Evolutionary conservation across 176 grass and related monocot genomes (phyloP).

Genomic region (Bromus sterilis): DNA sequence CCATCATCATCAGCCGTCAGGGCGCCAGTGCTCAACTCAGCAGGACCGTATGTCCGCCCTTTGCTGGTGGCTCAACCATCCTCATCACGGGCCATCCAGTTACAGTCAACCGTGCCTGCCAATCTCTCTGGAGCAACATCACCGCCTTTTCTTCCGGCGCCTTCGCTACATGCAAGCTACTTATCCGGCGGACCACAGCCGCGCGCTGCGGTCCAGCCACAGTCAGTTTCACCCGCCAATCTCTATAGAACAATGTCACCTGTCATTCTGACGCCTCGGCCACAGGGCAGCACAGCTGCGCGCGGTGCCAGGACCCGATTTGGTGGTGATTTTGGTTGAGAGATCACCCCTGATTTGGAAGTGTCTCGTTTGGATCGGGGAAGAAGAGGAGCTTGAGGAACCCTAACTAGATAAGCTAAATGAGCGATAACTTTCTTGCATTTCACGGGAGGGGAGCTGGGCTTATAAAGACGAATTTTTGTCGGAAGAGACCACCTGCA

Average conservation of each 20-base stretch:
- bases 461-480: too few relatives aligned
- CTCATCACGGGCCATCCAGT: background rate
- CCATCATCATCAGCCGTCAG: background rate
- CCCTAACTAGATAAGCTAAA: too few relatives aligned
- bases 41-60: background rate
- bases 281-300: background rate
- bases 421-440: too few relatives aligned
- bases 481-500: too few relatives aligned
- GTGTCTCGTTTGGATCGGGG: too few relatives aligned
- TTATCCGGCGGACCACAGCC: background rate
- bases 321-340: too few relatives aligned
- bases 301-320: too few relatives aligned
- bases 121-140: slow-evolving; percentile 11
- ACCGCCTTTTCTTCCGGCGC: background rate
- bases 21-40: background rate
- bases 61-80: background rate
- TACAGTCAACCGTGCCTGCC: background rate
- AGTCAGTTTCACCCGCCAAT: slow-evolving; percentile 10
- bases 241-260: background rate
- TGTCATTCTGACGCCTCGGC: background rate
- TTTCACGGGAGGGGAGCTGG: too few relatives aligned
- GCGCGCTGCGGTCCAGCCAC: background rate
- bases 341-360: too few relatives aligned
- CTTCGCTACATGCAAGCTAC: slow-evolving; percentile 2
- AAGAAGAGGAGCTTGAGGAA: too few relatives aligned